A percentile compares a stretch with the other conserved stretches of the same genome.
Conservation (phyloP, 2,329 filamentous ascomycete genomes). For the Alternaria tenuissima region DNA sequence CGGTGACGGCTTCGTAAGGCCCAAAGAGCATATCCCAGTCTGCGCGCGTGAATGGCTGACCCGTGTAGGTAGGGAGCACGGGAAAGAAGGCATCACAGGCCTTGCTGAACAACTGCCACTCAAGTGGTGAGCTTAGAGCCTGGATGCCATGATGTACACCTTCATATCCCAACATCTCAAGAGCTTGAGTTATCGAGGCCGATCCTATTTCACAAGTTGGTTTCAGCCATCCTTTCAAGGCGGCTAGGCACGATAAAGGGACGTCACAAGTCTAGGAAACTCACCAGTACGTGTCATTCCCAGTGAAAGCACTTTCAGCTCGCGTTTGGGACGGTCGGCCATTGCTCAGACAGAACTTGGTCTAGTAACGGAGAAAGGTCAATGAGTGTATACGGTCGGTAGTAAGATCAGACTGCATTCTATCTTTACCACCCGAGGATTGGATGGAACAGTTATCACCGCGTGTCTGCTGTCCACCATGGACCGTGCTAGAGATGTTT, state of each 20-base stretch:
- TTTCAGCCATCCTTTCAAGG: background rate
- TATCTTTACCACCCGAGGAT: background rate
- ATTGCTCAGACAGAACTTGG: background rate
- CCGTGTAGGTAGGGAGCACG: slow-evolving; percentile 8
- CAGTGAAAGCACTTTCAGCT: slow-evolving; percentile 10
- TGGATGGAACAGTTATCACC: background rate
- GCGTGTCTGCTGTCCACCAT: background rate
- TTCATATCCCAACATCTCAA: slow-evolving; percentile 11
- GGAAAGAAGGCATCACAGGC: slow-evolving; percentile 11
- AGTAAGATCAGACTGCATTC: background rate
- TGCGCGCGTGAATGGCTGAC: slow-evolving; percentile 34
- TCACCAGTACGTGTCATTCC: slow-evolving; percentile 13
- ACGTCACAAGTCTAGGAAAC: background rate
- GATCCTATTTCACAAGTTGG: slow-evolving; percentile 4
- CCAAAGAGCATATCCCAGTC: slow-evolving; percentile 59
- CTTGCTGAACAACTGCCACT: slow-evolving; percentile 9
- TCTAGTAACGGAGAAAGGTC: background rate
- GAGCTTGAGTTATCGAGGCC: slow-evolving; percentile 12
- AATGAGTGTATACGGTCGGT: background rate
- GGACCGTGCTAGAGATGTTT: background rate
- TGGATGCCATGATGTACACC: slow-evolving; percentile 13
- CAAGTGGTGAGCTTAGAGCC: slow-evolving; percentile 9
- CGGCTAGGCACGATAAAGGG: background rate
- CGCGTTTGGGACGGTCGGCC: slow-evolving; percentile 4
- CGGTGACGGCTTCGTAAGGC: slow-evolving; percentile 47